Percentiles rank a stretch among this genome's conserved stretches.
Conservation (phyloP, 148 eudicot genomes). For the Beta vulgaris region DNA sequence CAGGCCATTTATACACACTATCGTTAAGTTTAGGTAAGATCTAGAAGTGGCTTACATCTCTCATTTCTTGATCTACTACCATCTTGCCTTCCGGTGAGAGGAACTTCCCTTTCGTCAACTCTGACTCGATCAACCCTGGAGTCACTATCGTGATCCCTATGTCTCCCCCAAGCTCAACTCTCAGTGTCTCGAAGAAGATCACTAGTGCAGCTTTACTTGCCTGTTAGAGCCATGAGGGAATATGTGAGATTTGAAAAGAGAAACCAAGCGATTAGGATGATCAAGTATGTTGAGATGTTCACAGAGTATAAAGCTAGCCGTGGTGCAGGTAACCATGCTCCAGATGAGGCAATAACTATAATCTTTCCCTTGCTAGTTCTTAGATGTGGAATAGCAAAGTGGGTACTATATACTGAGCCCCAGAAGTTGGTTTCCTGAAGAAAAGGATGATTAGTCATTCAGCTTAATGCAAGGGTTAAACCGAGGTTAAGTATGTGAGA, state of each 20-base stretch:
- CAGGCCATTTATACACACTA: no score
- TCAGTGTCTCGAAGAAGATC: conserved; percentile 53
- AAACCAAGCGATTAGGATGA: not conserved
- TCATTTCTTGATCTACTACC: conserved; percentile 40
- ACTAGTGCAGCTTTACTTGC: conserved; percentile 70
- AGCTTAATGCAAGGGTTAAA: not conserved
- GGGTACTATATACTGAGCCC: conserved; percentile 55
- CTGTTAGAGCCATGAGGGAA: conserved; percentile 22
- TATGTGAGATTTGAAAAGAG: not conserved
- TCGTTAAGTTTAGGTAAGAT: not conserved
- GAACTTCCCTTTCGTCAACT: conserved; percentile 58
- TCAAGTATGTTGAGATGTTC: not conserved
- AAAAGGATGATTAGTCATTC: not conserved
- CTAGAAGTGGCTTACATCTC: conserved; percentile 46
- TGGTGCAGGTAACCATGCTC: conserved; percentile 49
- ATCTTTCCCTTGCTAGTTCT: conserved; percentile 48
- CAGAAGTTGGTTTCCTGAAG: conserved; percentile 74
- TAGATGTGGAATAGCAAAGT: conserved; percentile 51
- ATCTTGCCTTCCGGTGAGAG: conserved; percentile 39
- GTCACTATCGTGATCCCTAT: conserved; percentile 54
- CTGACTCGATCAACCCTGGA: conserved; percentile 65
- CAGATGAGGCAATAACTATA: conserved; percentile 43
- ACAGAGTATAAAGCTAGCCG: conserved; percentile 54
- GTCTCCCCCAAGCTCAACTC: conserved; percentile 50
- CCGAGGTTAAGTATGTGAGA: not conserved